A percentile compares a stretch with the other conserved stretches of the same genome.
Conservation (phyloP, 768 basidiomycete species). For the Nevesoporus exiguus region DNA sequence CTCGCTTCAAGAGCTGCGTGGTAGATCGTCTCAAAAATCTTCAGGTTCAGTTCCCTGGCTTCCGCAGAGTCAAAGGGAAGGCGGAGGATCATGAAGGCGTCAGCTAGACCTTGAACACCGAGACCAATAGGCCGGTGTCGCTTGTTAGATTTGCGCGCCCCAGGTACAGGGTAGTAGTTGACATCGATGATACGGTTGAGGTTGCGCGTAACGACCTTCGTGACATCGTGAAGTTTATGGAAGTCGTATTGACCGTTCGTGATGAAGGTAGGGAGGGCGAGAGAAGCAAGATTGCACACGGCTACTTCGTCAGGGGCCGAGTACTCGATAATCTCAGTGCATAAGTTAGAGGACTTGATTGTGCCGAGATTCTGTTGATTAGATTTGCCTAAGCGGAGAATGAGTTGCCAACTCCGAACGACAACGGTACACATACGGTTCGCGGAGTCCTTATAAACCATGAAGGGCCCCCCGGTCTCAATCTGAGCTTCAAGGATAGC, state of each 20-base stretch:
- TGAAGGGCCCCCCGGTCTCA: conserved; percentile 98
- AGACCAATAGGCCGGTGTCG: conserved; percentile 97
- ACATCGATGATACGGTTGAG: conserved; percentile 91
- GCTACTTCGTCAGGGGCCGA: conserved; percentile 96
- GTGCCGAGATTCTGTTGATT: conserved; percentile 98
- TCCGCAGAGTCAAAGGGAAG: conserved; percentile 92
- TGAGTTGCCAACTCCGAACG: not conserved
- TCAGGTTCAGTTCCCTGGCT: conserved; percentile 84
- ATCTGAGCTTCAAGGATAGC: conserved; percentile 95
- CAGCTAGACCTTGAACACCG: conserved; percentile 97
- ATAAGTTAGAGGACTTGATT: conserved; percentile 98
- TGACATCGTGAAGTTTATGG: conserved; percentile 88
- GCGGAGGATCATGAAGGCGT: conserved; percentile 95
- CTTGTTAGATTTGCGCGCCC: conserved; percentile 91
- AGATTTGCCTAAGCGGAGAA: conserved; percentile 68
- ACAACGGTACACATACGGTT: conserved; percentile 58
- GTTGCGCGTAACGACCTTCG: conserved; percentile 91
- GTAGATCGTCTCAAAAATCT: conserved; percentile 99
- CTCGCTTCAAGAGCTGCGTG: conserved; percentile 92
- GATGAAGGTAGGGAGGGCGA: conserved; percentile 92
- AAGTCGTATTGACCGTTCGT: conserved; percentile 84
- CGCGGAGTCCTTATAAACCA: conserved; percentile 96
- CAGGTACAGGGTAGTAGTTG: conserved; percentile 93
- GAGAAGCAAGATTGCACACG: conserved; percentile 97
- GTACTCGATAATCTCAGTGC: conserved; percentile 99